These are phyloP conservation scores for Trebouxia sp. DNA, from an alignment of 139 green algal species.

Conservation along the genomic window DNA sequence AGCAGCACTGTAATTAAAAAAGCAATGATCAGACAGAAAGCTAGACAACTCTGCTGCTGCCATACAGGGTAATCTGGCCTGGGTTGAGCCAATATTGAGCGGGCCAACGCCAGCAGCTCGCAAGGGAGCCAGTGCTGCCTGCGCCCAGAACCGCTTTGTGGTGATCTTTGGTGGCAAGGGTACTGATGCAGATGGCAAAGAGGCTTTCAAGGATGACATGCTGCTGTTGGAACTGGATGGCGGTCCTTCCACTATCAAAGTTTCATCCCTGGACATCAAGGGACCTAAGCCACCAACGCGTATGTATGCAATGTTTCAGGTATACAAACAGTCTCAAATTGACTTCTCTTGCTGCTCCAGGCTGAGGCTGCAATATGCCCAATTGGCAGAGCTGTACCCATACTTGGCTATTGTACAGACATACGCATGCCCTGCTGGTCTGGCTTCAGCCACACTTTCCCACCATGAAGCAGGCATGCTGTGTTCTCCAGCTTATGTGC, in stretches of 20 bases:
- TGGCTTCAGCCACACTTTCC: too few relatives aligned
- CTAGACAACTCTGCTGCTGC: too few relatives aligned
- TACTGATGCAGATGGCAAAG: constrained; percentile 50
- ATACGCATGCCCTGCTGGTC: too few relatives aligned
- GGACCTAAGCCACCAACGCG: constrained; percentile 31
- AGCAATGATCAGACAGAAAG: too few relatives aligned
- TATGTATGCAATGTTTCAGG: constrained; percentile 45
- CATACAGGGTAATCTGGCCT: constrained; percentile 25
- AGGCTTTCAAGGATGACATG: constrained; percentile 51
- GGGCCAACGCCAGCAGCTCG: constrained; percentile 58
- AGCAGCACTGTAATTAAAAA: too few relatives aligned
- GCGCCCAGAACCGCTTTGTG: constrained; percentile 45
- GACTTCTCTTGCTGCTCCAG: background rate
- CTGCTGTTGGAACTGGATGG: constrained; percentile 64
- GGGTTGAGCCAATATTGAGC: constrained; percentile 53
- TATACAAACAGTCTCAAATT: constrained; percentile 25
- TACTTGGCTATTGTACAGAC: too few relatives aligned
- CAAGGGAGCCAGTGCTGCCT: constrained; percentile 50
- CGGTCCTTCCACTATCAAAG: constrained; percentile 40
- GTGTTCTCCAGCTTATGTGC: too few relatives aligned
- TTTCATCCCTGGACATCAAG: constrained; percentile 33
- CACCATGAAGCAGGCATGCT: too few relatives aligned
- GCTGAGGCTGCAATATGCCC: too few relatives aligned
- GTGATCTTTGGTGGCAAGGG: constrained; percentile 66
- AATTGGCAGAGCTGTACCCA: too few relatives aligned